These are phyloP conservation scores for Poa annua DNA, from an alignment of 176 grass and related monocot genomes.

Conservation along the genomic window DNA sequence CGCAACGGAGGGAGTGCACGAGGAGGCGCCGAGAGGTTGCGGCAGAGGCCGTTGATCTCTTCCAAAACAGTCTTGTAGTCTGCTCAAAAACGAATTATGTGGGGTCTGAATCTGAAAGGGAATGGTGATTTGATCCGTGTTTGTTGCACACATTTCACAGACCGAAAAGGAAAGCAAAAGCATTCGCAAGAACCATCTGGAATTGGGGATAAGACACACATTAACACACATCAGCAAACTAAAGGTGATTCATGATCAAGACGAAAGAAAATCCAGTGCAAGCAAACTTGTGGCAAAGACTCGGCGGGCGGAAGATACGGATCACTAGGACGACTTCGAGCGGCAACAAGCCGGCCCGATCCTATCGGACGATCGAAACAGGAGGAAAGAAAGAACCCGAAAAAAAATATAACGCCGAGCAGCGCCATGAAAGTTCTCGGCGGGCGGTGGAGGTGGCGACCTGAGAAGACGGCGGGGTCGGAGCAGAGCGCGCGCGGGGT, in stretches of 20 bases:
- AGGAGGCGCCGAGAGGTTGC: constrained; percentile 40
- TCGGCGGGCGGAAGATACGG: background rate
- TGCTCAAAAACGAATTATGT: constrained; percentile 38
- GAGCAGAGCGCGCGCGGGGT: constrained; percentile 55
- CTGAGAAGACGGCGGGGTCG: constrained; percentile 71
- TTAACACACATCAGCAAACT: background rate
- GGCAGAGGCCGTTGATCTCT: constrained; percentile 57
- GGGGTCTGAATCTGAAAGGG: too few relatives aligned
- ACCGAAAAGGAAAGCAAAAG: background rate
- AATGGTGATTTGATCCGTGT: background rate
- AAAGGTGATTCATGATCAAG: background rate
- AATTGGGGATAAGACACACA: background rate
- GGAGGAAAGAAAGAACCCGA: background rate
- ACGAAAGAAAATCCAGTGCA: background rate
- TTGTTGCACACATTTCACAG: background rate
- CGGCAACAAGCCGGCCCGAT: too few relatives aligned
- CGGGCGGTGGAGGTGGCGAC: constrained; percentile 3
- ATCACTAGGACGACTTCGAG: background rate
- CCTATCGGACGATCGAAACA: background rate
- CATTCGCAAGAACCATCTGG: background rate
- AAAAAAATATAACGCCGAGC: background rate
- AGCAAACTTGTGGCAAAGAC: too few relatives aligned
- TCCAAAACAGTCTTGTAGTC: constrained; percentile 59
- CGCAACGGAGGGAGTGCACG: constrained; percentile 37
- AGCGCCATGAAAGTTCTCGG: background rate